These are phyloP conservation scores for Zalaria obscura DNA, from an alignment of 2,329 filamentous ascomycete genomes.

Conservation along the genomic window DNA sequence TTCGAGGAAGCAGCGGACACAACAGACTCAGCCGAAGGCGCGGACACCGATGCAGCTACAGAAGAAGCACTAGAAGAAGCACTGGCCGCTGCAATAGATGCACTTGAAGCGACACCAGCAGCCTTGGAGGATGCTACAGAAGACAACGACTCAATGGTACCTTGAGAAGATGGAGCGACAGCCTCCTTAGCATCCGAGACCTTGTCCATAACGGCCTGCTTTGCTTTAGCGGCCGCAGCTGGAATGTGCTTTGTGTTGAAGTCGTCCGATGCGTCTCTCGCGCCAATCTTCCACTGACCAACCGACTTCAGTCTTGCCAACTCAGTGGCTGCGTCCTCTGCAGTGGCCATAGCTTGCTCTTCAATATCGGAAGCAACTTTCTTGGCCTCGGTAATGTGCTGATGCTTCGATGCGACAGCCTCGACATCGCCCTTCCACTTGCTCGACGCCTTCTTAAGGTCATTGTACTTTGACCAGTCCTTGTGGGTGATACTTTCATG, in stretches of 20 bases:
- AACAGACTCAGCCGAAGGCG: slow-evolving; percentile 8
- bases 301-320: slow-evolving; percentile 70
- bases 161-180: slow-evolving; percentile 19
- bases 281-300: slow-evolving; percentile 67
- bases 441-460: slow-evolving; percentile 66
- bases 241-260: slow-evolving; percentile 58
- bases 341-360: slow-evolving; percentile 64
- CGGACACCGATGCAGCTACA: slow-evolving; percentile 13
- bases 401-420: slow-evolving; percentile 58
- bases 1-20: slow-evolving; percentile 15
- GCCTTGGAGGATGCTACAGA: slow-evolving; percentile 15
- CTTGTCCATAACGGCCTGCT: slow-evolving; percentile 22
- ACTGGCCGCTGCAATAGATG: slow-evolving; percentile 11
- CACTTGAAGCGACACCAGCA: slow-evolving; percentile 11
- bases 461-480: slow-evolving; percentile 92
- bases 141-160: slow-evolving; percentile 19
- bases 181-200: slow-evolving; percentile 18
- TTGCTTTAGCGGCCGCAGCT: slow-evolving; percentile 34
- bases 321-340: slow-evolving; percentile 66
- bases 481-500: slow-evolving; percentile 93
- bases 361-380: slow-evolving; percentile 56
- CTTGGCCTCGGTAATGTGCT: slow-evolving; percentile 54
- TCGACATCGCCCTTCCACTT: slow-evolving; percentile 77
- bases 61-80: slow-evolving; percentile 8
- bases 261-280: slow-evolving; percentile 60